Evolutionary conservation across 1,284 basidiomycete genomes (phyloP).

Genomic region (Vanrija pseudolonga): DNA sequence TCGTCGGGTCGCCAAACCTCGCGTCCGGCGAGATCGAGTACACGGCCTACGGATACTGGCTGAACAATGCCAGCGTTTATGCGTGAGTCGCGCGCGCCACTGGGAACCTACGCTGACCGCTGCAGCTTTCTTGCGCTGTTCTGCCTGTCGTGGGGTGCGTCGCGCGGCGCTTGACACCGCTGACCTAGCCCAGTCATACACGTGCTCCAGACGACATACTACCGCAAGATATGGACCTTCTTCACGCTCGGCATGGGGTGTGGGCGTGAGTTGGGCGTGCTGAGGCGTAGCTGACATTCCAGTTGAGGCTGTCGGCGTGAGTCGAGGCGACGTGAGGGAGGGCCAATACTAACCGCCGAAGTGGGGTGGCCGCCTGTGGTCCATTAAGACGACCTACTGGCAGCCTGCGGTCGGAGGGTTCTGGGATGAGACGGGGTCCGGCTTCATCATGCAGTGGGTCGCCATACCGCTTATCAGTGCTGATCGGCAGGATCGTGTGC

Average conservation of each 20-base stretch:
- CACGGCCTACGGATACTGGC: conserved; percentile 21
- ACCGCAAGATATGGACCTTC: conserved; percentile 31
- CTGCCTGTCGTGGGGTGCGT: background rate
- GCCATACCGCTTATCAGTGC: too few relatives aligned
- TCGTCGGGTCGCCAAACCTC: conserved; percentile 23
- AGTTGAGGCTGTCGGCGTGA: background rate
- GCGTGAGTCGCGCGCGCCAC: conserved; percentile 12
- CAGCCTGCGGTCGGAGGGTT: conserved; percentile 18
- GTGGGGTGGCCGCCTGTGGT: conserved; percentile 25
- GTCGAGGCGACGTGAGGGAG: background rate
- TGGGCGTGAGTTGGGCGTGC: background rate
- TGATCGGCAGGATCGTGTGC: conserved; percentile 18
- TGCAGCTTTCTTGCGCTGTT: background rate
- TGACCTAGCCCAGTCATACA: conserved; percentile 24
- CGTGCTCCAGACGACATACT: conserved; percentile 23
- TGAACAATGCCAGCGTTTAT: conserved; percentile 3
- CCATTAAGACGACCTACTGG: conserved; percentile 13
- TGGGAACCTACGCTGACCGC: background rate
- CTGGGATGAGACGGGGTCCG: conserved; percentile 7
- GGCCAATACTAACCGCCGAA: background rate
- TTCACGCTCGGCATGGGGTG: conserved; percentile 27
- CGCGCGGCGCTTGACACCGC: background rate
- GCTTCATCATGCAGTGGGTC: conserved; percentile 31
- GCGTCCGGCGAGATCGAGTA: conserved; percentile 20
- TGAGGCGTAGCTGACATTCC: background rate